These are phyloP conservation scores for Penicillium occitanis DNA, from an alignment of 2,329 filamentous ascomycete genomes.

Conservation along the genomic window DNA sequence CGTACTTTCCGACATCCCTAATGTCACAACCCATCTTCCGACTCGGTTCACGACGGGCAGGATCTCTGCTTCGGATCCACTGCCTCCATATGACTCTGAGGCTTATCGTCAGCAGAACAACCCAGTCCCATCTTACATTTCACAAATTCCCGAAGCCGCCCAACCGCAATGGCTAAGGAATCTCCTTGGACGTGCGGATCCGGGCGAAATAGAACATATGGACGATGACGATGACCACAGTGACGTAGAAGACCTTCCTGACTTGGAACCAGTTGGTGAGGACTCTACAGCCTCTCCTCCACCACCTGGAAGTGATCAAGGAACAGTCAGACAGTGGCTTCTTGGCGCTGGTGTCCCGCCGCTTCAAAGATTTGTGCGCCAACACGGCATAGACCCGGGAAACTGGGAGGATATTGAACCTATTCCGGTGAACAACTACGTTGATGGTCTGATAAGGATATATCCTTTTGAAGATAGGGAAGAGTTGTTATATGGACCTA, in stretches of 20 bases:
- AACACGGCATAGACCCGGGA: constrained; percentile 43
- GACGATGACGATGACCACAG: constrained; percentile 26
- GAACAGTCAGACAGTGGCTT: constrained; percentile 36
- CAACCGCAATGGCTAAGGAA: constrained; percentile 40
- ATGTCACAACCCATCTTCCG: constrained; percentile 69
- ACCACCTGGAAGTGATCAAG: constrained; percentile 30
- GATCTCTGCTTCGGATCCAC: constrained; percentile 76
- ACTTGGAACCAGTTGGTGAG: constrained; percentile 21
- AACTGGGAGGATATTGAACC: constrained; percentile 43
- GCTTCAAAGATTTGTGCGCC: constrained; percentile 37
- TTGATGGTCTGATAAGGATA: constrained; percentile 33
- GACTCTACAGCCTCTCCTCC: constrained; percentile 18
- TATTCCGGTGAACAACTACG: constrained; percentile 37
- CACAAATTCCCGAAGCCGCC: constrained; percentile 33
- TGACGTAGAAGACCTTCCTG: constrained; percentile 22
- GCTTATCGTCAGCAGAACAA: constrained; percentile 38
- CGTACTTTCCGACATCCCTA: constrained; percentile 72
- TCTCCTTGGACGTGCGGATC: constrained; percentile 38
- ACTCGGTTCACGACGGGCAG: constrained; percentile 61
- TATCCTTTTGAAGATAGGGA: constrained; percentile 30
- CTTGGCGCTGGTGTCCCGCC: constrained; percentile 35
- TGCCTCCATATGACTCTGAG: constrained; percentile 64
- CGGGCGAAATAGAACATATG: constrained; percentile 27
- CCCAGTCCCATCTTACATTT: constrained; percentile 34
- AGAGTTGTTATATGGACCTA: constrained; percentile 32